Evolutionary conservation across 2,329 filamentous ascomycete genomes (phyloP).

Genomic region (Corinectria fuckeliana): DNA sequence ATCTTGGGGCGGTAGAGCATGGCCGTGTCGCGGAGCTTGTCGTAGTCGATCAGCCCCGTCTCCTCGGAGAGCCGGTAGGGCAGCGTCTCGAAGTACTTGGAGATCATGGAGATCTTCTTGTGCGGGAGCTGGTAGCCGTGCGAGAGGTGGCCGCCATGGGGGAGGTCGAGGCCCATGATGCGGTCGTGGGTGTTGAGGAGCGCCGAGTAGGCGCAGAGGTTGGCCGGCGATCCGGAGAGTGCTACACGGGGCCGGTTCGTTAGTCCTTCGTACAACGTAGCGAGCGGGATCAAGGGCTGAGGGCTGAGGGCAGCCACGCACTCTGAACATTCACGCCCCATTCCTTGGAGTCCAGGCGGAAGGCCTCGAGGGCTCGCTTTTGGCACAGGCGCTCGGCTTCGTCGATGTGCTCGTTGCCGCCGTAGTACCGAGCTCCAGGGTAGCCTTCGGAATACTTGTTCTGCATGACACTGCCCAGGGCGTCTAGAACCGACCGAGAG

Average conservation of each 20-base stretch:
- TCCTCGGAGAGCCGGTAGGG: conserved; percentile 88
- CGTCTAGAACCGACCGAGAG: conserved; percentile 86
- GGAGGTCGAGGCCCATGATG: conserved; percentile 93
- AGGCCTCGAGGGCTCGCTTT: conserved; percentile 82
- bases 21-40: conserved; percentile 83
- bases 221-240: conserved; percentile 73
- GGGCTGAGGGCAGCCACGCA: conserved; percentile 47
- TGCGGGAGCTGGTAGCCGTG: conserved; percentile 94
- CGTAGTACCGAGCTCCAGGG: conserved; percentile 92
- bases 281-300: not conserved
- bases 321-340: conserved; percentile 98
- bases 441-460: conserved; percentile 99
- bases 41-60: conserved; percentile 92
- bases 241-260: conserved; percentile 58
- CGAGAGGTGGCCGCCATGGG: conserved; percentile 91
- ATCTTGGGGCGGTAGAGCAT: conserved; percentile 91
- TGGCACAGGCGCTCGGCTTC: conserved; percentile 86
- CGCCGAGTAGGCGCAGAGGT: conserved; percentile 91
- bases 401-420: conserved; percentile 94
- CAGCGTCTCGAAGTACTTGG: conserved; percentile 96
- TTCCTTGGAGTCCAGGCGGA: conserved; percentile 78
- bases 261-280: conserved; percentile 13
- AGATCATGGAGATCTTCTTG: conserved; percentile 92
- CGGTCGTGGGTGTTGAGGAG: conserved; percentile 89
- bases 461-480: conserved; percentile 89